phyloP scores from a whole-genome alignment of 352 stramenopile species.

The Thraustochytrium sp. region DNA sequence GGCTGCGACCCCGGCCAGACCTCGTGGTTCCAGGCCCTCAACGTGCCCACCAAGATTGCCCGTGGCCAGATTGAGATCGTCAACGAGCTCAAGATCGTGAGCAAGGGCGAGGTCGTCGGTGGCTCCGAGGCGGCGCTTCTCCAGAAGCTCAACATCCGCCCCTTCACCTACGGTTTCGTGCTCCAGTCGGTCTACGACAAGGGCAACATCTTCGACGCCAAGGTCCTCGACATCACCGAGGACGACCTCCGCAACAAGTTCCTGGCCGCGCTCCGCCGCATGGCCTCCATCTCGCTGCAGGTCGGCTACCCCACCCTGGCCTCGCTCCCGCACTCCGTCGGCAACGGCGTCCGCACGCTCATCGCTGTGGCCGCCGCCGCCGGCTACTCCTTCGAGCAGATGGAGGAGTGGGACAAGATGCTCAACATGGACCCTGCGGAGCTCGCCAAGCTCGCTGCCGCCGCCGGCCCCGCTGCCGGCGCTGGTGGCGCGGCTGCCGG shows the following conservation, averaged over 20 bases:
- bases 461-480: constrained; percentile 53
- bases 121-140: constrained; percentile 96
- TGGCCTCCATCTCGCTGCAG: constrained; percentile 89
- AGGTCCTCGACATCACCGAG: constrained; percentile 96
- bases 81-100: constrained; percentile 87
- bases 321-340: constrained; percentile 96
- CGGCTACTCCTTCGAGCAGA: constrained; percentile 94
- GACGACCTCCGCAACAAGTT: constrained; percentile 94
- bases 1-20: constrained; percentile 98
- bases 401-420: constrained; percentile 62
- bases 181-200: constrained; percentile 96
- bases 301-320: constrained; percentile 92
- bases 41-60: constrained; percentile 99
- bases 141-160: constrained; percentile 97
- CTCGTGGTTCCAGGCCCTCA: constrained; percentile 98
- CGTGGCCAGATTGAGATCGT: constrained; percentile 99
- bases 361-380: constrained; percentile 86
- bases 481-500: constrained; percentile 48
- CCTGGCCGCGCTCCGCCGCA: constrained; percentile 78
- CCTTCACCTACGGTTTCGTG: constrained; percentile 97
- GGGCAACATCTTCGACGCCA: constrained; percentile 95
- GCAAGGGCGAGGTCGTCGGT: constrained; percentile 90
- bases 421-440: constrained; percentile 93
- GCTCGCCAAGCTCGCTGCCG: constrained; percentile 83
- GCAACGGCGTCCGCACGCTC: constrained; percentile 96